Evolutionary conservation across 495 filamentous ascomycete species (phyloP).

Genomic region (Chlorociboria aeruginascens): DNA sequence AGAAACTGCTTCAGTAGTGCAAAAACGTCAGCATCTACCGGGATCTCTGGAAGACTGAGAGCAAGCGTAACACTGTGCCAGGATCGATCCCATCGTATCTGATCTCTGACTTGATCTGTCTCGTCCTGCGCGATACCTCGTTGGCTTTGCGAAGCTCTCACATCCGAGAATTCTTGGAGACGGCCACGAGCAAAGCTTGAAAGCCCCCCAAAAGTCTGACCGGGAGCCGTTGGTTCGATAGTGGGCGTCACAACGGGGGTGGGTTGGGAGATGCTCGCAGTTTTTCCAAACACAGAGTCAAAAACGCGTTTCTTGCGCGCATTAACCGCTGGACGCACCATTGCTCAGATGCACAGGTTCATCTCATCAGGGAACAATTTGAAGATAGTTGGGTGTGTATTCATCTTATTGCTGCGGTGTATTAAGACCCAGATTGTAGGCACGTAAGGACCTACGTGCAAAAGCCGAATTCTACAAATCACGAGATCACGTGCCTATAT

Average conservation of each 20-base stretch:
- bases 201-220: conserved; percentile 29
- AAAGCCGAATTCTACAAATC: too few relatives aligned
- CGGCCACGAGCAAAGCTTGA: conserved; percentile 10
- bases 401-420: too few relatives aligned
- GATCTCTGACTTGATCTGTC: conserved; percentile 29
- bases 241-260: conserved; percentile 30
- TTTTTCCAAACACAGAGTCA: conserved; percentile 37
- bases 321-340: conserved; percentile 1
- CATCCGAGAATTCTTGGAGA: background rate
- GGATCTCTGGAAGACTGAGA: conserved; percentile 36
- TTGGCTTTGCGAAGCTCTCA: background rate
- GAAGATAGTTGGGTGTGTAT: too few relatives aligned
- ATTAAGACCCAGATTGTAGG: too few relatives aligned
- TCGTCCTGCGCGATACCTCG: background rate
- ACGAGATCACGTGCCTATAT: too few relatives aligned
- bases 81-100: conserved; percentile 51
- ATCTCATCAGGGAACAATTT: too few relatives aligned
- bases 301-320: conserved; percentile 26
- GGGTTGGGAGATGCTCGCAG: conserved; percentile 23
- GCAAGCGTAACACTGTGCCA: conserved; percentile 57
- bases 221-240: conserved; percentile 22
- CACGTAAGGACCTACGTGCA: too few relatives aligned
- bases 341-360: background rate
- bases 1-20: conserved; percentile 20
- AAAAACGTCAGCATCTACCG: conserved; percentile 20